phyloP scores from a whole-genome alignment of 176 grass and related monocot species.

The Carex cristatella region DNA sequence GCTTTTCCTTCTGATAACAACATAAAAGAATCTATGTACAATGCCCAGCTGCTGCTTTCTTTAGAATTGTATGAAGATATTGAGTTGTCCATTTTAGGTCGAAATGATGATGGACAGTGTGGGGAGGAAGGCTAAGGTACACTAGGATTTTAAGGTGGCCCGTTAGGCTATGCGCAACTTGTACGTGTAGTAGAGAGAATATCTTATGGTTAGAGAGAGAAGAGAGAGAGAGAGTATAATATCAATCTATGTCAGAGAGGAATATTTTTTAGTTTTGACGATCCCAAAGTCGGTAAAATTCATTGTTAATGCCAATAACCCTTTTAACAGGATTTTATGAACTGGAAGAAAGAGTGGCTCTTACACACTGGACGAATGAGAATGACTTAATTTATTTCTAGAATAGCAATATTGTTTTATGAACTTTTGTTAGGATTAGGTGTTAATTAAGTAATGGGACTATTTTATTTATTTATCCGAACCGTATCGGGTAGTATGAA shows the following conservation, averaged over 20 bases:
- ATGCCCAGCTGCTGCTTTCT: slow-evolving; percentile 40
- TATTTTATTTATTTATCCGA: too few relatives aligned
- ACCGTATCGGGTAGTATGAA: too few relatives aligned
- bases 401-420: not conserved
- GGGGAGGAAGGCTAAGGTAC: not conserved
- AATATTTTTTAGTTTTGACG: slow-evolving; percentile 1
- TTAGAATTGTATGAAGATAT: slow-evolving; percentile 19
- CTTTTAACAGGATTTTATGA: not conserved
- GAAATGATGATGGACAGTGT: not conserved
- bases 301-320: not conserved
- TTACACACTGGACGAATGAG: not conserved
- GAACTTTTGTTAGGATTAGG: too few relatives aligned
- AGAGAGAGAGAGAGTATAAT: slow-evolving; percentile 1
- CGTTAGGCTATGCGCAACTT: slow-evolving; percentile 15
- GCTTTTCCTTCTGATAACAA: slow-evolving; percentile 15
- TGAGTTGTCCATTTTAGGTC: slow-evolving; percentile 12
- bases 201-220: not conserved
- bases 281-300: slow-evolving; percentile 4
- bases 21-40: slow-evolving; percentile 38
- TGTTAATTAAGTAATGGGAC: too few relatives aligned
- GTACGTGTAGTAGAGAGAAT: not conserved
- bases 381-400: too few relatives aligned
- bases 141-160: not conserved
- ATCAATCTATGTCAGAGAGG: not conserved
- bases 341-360: not conserved